A percentile compares a stretch with the other conserved stretches of the same genome.
Evolutionary conservation across 2,329 filamentous ascomycete species (phyloP).

Genomic region (Davidsoniella neocaledoniae): DNA sequence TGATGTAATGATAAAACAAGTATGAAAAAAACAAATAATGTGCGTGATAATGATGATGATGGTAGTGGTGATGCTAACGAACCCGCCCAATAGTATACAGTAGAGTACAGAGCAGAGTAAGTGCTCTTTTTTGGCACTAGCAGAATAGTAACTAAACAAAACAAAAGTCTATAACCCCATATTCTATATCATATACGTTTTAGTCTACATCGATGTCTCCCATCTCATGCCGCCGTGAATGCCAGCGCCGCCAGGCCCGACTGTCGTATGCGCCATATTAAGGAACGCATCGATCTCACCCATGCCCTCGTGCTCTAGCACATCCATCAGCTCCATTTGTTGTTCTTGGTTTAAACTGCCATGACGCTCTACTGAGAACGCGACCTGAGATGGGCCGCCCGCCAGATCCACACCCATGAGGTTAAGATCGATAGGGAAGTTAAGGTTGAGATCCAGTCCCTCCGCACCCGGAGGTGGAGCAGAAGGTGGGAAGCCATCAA

Average conservation of each 20-base stretch:
- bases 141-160: too few relatives aligned
- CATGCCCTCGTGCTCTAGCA: constrained; percentile 53
- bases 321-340: constrained; percentile 67
- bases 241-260: constrained; percentile 14
- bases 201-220: constrained; percentile 8
- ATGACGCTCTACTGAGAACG: constrained; percentile 32
- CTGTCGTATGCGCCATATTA: constrained; percentile 20
- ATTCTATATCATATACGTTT: not conserved
- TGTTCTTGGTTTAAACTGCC: constrained; percentile 65
- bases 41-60: too few relatives aligned
- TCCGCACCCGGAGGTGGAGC: constrained; percentile 10
- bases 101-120: too few relatives aligned
- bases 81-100: too few relatives aligned
- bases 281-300: constrained; percentile 45
- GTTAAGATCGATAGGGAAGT: constrained; percentile 19
- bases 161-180: not conserved
- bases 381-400: constrained; percentile 16
- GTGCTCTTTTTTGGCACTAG: too few relatives aligned
- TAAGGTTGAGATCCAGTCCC: constrained; percentile 14
- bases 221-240: constrained; percentile 10
- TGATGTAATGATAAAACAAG: too few relatives aligned
- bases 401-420: constrained; percentile 14
- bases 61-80: too few relatives aligned
- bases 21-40: too few relatives aligned
- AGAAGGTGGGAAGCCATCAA: constrained; percentile 16